Base-by-base conservation (phyloP, 1,284 basidiomycete genomes). In the Rhizopogon parksii region DNA sequence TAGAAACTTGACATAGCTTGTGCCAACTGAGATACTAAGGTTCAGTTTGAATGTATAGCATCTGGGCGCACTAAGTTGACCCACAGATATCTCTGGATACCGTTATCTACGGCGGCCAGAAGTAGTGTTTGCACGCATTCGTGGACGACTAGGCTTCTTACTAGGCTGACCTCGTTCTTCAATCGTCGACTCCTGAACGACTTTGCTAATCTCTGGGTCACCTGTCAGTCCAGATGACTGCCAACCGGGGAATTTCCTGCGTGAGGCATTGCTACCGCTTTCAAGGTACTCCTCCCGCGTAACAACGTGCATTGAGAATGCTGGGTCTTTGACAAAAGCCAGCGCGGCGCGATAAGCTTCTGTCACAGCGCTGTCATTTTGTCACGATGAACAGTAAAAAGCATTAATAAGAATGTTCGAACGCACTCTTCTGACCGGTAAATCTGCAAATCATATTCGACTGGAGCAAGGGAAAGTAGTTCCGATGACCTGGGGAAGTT, bases 231-330 rank as follows among this genome's bases (percentile, higher is more conserved):
- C 59, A 12, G 46, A 55, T 5, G 61, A 59, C 55, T 70, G 71
- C 75, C 75, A 75, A 19, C 74, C 71, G 11, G 61, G 61, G 65
- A 88, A 87, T 64, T 83, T 89, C 54, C 81, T 73, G 52, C 88
- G 77, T 55, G 81, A 82, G 53, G 84, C 85, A 53, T 74, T 79
- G 57, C 80, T 85, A 34, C 92, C 92, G 55, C 76, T 78, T 68
- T 95, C 92, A 49, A 80, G 72, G 68, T 93, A 95, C 63, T 95
- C 91, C 47, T 79, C 79, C 36, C 86, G 74, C 2, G 89, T 90
- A 57, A 94, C 80, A 11, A 76, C 71, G 47, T 71, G 68, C 40
- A 75, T 69, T 1, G 69, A 54, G 60, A 86, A 82, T 50, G 73
- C 71, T 12, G 81, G 72, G 38, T 72, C 73, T 47, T 67, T 69